A percentile compares a stretch with the other conserved stretches of the same genome.
Conservation (phyloP, 2,329 filamentous ascomycete genomes). For the Cucurbitaria berberidis region DNA sequence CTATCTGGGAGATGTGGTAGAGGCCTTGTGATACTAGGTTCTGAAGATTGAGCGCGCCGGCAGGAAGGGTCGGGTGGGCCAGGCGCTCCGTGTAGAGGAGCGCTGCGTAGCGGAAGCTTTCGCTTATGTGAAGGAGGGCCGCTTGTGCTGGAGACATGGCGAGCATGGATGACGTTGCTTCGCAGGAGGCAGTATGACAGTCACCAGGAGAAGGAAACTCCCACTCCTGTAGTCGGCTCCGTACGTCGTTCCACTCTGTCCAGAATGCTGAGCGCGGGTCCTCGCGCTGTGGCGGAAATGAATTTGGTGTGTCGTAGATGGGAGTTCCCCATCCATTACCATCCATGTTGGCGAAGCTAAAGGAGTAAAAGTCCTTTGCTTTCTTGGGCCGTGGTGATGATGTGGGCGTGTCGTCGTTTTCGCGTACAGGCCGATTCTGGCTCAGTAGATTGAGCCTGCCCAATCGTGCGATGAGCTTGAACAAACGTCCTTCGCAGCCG, state of each 20-base stretch:
- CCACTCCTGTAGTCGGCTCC: conserved; percentile 79
- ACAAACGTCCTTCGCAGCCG: conserved; percentile 84
- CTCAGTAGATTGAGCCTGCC: conserved; percentile 84
- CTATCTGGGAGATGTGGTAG: conserved; percentile 80
- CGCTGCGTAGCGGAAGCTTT: conserved; percentile 88
- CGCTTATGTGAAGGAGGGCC: conserved; percentile 82
- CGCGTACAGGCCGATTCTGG: conserved; percentile 63
- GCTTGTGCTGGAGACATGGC: conserved; percentile 62
- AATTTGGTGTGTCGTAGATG: conserved; percentile 54
- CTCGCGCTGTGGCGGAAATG: conserved; percentile 55
- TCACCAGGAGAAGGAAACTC: conserved; percentile 61
- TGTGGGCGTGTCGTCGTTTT: conserved; percentile 41
- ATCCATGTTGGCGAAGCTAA: conserved; percentile 66
- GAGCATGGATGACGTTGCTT: conserved; percentile 30
- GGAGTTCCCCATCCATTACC: conserved; percentile 70
- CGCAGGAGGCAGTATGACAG: conserved; percentile 30
- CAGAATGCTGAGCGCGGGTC: conserved; percentile 71
- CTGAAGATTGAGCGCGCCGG: conserved; percentile 78
- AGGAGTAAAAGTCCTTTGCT: conserved; percentile 58
- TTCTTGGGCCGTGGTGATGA: conserved; percentile 44
- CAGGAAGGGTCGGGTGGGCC: conserved; percentile 75
- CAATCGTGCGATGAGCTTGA: conserved; percentile 83
- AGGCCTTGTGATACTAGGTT: conserved; percentile 81
- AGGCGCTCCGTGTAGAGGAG: conserved; percentile 89
- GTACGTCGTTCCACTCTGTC: conserved; percentile 84